phyloP scores from a whole-genome alignment of 2,329 filamentous ascomycete species.

The Fusarium sp. region DNA sequence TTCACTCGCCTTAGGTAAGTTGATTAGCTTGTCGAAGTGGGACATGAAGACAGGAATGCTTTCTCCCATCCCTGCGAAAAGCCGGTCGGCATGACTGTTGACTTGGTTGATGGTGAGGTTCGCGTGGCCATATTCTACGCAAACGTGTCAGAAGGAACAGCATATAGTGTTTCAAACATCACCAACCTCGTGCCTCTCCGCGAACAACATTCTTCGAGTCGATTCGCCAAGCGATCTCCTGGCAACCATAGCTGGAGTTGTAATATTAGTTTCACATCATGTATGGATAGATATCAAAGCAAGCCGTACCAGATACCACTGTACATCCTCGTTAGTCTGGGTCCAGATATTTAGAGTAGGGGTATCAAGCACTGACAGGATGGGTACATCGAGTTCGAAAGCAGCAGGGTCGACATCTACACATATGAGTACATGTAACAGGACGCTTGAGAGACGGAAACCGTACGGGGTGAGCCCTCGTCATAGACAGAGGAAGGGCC shows the following conservation, averaged over 20 bases:
- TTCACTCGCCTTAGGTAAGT: conserved; percentile 68
- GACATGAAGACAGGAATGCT: conserved; percentile 78
- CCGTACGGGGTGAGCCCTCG: conserved; percentile 69
- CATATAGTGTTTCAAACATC: neutral
- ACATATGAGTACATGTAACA: conserved; percentile 15
- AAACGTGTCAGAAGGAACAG: neutral
- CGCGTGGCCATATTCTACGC: conserved; percentile 26
- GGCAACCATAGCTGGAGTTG: conserved; percentile 68
- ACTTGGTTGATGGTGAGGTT: conserved; percentile 71
- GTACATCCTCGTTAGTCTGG: conserved; percentile 29
- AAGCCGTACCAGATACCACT: conserved; percentile 47
- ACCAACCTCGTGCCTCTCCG: conserved; percentile 30
- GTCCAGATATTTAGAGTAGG: neutral
- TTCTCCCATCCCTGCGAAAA: conserved; percentile 82
- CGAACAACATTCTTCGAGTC: conserved; percentile 36
- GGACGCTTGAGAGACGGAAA: neutral
- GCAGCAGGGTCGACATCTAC: conserved; percentile 62
- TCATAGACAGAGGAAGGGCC: conserved; percentile 83
- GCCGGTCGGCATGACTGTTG: conserved; percentile 75
- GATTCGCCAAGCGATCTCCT: conserved; percentile 69
- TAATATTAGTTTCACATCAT: conserved; percentile 16
- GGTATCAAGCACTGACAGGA: conserved; percentile 35
- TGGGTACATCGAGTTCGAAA: conserved; percentile 64
- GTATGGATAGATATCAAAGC: neutral
- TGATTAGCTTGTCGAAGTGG: conserved; percentile 86